These are phyloP conservation scores for Pseudopediastrum boryanum DNA, from an alignment of 139 green algal species.

Conservation along the genomic window DNA sequence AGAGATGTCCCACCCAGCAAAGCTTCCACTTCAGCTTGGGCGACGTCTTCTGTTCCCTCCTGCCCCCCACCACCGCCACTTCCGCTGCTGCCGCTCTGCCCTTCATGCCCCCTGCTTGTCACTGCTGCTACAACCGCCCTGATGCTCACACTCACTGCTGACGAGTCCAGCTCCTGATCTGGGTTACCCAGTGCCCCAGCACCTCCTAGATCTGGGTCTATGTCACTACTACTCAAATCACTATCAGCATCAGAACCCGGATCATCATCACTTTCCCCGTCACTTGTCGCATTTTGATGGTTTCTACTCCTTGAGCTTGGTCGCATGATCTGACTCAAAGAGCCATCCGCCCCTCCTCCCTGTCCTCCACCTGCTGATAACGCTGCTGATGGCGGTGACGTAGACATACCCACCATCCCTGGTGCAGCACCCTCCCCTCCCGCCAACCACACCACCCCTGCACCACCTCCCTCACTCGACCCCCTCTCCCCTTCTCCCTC, in stretches of 20 bases:
- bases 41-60: neutral
- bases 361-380: constrained; percentile 3
- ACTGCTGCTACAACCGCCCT: constrained; percentile 35
- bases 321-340: no score
- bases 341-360: neutral
- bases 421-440: no score
- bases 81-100: neutral
- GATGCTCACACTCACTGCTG: constrained; percentile 35
- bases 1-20: neutral
- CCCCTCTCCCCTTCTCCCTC: no score
- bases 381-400: neutral
- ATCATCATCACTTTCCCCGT: neutral
- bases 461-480: neutral
- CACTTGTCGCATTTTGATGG: neutral
- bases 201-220: constrained; percentile 19
- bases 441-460: neutral
- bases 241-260: neutral
- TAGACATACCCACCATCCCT: neutral
- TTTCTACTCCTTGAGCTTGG: no score
- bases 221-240: no score
- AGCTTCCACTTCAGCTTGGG: neutral
- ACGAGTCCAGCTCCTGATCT: constrained; percentile 6
- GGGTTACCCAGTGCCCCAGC: no score
- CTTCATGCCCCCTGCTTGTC: neutral
- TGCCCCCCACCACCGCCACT: neutral